Conservation (phyloP, 306 rosid species). For the Acmispon strigosus region DNA sequence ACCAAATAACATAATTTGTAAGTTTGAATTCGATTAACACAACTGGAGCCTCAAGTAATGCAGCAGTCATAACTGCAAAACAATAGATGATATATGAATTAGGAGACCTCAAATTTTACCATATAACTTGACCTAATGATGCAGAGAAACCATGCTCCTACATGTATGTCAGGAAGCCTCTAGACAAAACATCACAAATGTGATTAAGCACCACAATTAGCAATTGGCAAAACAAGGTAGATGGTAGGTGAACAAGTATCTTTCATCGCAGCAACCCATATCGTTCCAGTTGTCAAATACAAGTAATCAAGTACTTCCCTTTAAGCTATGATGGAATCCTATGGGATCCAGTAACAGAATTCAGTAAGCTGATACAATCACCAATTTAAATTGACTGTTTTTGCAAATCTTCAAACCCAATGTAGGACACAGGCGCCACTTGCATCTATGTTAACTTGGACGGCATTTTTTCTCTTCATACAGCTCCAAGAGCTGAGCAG, state of each 20-base stretch:
- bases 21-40: no score
- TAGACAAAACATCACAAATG: not conserved
- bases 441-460: not conserved
- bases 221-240: not conserved
- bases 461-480: not conserved
- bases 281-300: no score
- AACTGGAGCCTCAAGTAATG: no score
- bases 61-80: no score
- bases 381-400: not conserved
- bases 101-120: not conserved
- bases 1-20: not conserved
- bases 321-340: not conserved
- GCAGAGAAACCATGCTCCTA: not conserved
- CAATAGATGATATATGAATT: no score
- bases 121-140: not conserved
- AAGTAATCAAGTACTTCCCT: no score
- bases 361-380: not conserved
- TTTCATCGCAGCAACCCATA: no score
- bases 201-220: not conserved
- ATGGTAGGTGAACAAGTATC: no score
- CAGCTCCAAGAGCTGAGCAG: conserved; percentile 14
- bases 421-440: no score
- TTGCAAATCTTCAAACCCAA: not conserved
- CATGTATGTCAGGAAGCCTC: not conserved
- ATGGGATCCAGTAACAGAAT: not conserved